Conservation (phyloP, 2,329 filamentous ascomycete genomes). For the Pseudophaeomoniella oleicola region DNA sequence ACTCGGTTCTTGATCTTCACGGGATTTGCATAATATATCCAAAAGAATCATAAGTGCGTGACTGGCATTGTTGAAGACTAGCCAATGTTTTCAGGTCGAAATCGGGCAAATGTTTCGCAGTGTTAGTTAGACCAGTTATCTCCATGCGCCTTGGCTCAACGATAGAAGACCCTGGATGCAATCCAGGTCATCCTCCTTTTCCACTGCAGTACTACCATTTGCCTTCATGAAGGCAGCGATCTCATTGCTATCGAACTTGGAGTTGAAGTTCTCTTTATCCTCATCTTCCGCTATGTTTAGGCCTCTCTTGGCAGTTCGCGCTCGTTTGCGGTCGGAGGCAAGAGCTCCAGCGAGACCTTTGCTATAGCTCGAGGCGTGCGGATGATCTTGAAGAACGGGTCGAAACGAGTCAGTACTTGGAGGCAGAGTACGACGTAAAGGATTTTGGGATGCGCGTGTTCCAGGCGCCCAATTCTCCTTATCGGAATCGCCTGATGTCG, state of each 20-base stretch:
- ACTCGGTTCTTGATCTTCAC: too few species aligned
- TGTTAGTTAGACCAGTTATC: too few species aligned
- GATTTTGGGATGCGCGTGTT: constrained; percentile 29
- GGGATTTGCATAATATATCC: too few species aligned
- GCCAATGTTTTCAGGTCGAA: too few species aligned
- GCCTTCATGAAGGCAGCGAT: constrained; percentile 57
- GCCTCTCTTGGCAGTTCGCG: neutral
- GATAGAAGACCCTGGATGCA: constrained; percentile 81
- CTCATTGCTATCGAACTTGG: constrained; percentile 38
- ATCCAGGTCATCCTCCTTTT: constrained; percentile 66
- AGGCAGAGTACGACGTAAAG: constrained; percentile 36
- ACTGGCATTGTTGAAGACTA: constrained; percentile 1
- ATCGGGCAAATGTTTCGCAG: too few species aligned
- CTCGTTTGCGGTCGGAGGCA: constrained; percentile 2
- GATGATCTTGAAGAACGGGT: constrained; percentile 33
- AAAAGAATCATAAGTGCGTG: constrained; percentile 1
- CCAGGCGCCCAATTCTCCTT: constrained; percentile 77
- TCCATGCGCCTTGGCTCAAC: constrained; percentile 85
- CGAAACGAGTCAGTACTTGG: constrained; percentile 14
- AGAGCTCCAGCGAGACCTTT: constrained; percentile 19
- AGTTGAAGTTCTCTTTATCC: constrained; percentile 12
- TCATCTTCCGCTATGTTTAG: constrained; percentile 11
- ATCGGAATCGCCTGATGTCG: constrained; percentile 61
- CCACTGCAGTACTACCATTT: constrained; percentile 26
- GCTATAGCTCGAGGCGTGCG: constrained; percentile 22